Conservation (phyloP, 225 moss, liverwort and hornwort genomes). For the Bryum argenteum region DNA sequence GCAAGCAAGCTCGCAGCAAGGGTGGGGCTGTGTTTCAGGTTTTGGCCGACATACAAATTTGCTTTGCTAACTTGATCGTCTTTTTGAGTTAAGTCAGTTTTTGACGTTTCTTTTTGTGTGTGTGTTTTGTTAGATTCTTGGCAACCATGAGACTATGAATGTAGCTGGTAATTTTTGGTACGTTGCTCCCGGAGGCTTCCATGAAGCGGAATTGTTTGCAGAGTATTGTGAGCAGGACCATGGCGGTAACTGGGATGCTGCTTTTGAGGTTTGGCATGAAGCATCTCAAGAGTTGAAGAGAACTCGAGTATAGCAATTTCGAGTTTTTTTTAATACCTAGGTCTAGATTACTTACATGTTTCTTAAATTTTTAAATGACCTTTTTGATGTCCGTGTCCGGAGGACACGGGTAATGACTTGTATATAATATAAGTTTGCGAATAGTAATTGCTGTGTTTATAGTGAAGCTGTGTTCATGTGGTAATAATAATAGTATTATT, state of each 20-base stretch:
- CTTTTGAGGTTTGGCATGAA: slow-evolving; percentile 72
- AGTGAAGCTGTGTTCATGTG: too few relatives aligned
- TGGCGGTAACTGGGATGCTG: slow-evolving; percentile 79
- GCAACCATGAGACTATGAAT: slow-evolving; percentile 98
- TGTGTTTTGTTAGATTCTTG: slow-evolving; percentile 56
- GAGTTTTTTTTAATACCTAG: too few relatives aligned
- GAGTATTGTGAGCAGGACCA: slow-evolving; percentile 81
- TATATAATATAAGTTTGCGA: too few relatives aligned
- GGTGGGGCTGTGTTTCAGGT: slow-evolving; percentile 99
- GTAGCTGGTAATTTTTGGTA: slow-evolving; percentile 93
- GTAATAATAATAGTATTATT: too few relatives aligned
- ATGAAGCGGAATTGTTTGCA: slow-evolving; percentile 72
- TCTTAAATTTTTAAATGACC: too few relatives aligned
- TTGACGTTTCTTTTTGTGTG: slow-evolving; percentile 11
- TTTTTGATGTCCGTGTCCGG: too few relatives aligned
- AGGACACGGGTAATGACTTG: too few relatives aligned
- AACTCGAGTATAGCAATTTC: too few relatives aligned
- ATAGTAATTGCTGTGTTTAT: too few relatives aligned
- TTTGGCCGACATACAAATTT: slow-evolving; percentile 17
- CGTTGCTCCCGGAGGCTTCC: slow-evolving; percentile 80
- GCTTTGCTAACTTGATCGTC: too few relatives aligned
- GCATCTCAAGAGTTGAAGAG: slow-evolving; percentile 64
- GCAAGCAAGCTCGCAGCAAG: slow-evolving; percentile 76
- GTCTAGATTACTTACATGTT: too few relatives aligned
- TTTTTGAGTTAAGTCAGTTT: background rate